Conservation (phyloP, 768 basidiomycete genomes). For the Kwoniella europaea region DNA sequence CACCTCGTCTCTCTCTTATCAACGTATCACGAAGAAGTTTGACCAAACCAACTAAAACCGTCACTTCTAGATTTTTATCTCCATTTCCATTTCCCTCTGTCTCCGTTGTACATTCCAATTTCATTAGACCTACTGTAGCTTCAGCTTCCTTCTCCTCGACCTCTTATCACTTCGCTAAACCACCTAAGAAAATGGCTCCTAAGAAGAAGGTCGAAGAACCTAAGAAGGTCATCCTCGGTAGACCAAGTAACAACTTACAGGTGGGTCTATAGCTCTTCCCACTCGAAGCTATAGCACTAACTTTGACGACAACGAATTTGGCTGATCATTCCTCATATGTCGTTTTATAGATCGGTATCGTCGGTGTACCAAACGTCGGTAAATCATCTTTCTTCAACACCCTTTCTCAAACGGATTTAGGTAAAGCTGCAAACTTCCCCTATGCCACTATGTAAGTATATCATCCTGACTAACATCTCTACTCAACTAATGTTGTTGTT, state of each 20-base stretch:
- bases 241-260: slow-evolving; percentile 89
- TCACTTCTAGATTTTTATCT: slow-evolving; percentile 9
- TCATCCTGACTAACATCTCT: too few species aligned
- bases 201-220: slow-evolving; percentile 78
- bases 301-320: background rate
- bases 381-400: slow-evolving; percentile 98
- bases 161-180: slow-evolving; percentile 26
- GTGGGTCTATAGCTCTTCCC: slow-evolving; percentile 26
- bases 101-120: slow-evolving; percentile 3
- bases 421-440: slow-evolving; percentile 96
- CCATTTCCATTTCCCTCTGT: background rate
- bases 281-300: background rate
- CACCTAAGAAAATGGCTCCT: slow-evolving; percentile 74
- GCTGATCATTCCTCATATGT: background rate
- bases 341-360: slow-evolving; percentile 85
- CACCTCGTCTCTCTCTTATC: slow-evolving; percentile 19
- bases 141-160: slow-evolving; percentile 16
- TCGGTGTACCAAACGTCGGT: slow-evolving; percentile 72
- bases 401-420: slow-evolving; percentile 79
- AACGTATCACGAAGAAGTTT: slow-evolving; percentile 6
- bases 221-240: slow-evolving; percentile 85
- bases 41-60: background rate
- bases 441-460: slow-evolving; percentile 65
- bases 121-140: slow-evolving; percentile 3
- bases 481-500: background rate